Evolutionary conservation across 306 rosid species (phyloP), one percentile per base, ranked within the genome.

Genomic region (Vigna nakashimae): DNA sequence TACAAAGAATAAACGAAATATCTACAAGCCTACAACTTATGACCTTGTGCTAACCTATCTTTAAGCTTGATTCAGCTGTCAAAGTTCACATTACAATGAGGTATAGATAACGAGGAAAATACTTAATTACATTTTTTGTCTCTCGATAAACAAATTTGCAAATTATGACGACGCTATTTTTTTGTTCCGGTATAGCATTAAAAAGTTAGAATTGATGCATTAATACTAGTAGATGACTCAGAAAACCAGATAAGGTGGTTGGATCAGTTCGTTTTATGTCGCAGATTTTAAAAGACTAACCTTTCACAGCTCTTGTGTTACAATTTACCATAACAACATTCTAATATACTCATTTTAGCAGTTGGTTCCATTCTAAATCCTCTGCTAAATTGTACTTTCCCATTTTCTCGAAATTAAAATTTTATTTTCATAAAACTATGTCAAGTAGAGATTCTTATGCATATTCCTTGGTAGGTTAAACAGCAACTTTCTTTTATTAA

Each of bases 1-100:
- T 64, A 20, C 34, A 58, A 30, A 50, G 74, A 75, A 71, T 17
- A 11, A 30, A 49, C 49, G 48, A 74, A 78, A 73, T 13, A 66
- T 64, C 24, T 57, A 17, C 12, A 16, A 50, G 60, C 60, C 5
- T 17, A 53, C 18, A 43, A 28, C 17, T 10, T 56, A 59, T 40
- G 28, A 40, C 38, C 38, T 18, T 45, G 55, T 32, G 75, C 69
- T 3, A 65, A 24, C 59, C 51, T 59, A 59, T 28, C 38, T 26
- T 30, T 24, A 22, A 57, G 34, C 36, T 57, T 24, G 34, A 57
- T 22, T 58, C 30, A 26, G 10, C 36, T 26, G 38, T 58, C 65
- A 58, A 55, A 55, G 13, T 55, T 55, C 7, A 57, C 63, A 24
- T 57, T 22, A 22, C 7, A 24, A 57, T 57, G 63, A 22, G 32